Conservation (phyloP, 306 rosid genomes). For the Quercus alba region DNA sequence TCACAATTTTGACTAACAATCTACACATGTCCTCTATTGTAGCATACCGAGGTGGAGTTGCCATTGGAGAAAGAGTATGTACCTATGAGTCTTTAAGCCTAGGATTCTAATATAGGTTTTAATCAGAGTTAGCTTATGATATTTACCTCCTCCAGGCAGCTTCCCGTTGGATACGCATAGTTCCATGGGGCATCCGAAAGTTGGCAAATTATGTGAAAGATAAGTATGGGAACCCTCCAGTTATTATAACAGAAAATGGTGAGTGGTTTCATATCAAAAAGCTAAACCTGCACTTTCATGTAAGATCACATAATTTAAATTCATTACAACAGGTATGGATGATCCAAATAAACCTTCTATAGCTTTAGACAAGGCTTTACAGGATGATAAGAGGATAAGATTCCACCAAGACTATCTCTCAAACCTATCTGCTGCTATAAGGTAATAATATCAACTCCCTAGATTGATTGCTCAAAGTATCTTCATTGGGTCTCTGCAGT, state of each 20-base stretch:
- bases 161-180: constrained; percentile 79
- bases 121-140: constrained; percentile 12
- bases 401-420: constrained; percentile 86
- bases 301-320: not conserved
- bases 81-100: constrained; percentile 2
- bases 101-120: constrained; percentile 9
- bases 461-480: not conserved
- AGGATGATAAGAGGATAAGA: constrained; percentile 74
- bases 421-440: constrained; percentile 81
- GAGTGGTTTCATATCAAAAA: constrained; percentile 19
- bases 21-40: constrained; percentile 17
- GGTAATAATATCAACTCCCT: constrained; percentile 35
- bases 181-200: constrained; percentile 91
- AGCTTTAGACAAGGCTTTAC: constrained; percentile 49
- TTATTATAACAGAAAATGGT: constrained; percentile 86
- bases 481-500: not conserved
- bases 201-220: constrained; percentile 58
- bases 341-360: constrained; percentile 54
- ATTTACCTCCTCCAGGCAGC: constrained; percentile 60
- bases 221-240: constrained; percentile 63
- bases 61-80: constrained; percentile 87
- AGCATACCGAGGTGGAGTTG: constrained; percentile 63
- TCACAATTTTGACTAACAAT: constrained; percentile 15
- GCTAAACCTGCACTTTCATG: not conserved
- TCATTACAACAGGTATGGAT: constrained; percentile 71